phyloP scores from a whole-genome alignment of 768 basidiomycete species.

The Naematelia aurantialba region DNA sequence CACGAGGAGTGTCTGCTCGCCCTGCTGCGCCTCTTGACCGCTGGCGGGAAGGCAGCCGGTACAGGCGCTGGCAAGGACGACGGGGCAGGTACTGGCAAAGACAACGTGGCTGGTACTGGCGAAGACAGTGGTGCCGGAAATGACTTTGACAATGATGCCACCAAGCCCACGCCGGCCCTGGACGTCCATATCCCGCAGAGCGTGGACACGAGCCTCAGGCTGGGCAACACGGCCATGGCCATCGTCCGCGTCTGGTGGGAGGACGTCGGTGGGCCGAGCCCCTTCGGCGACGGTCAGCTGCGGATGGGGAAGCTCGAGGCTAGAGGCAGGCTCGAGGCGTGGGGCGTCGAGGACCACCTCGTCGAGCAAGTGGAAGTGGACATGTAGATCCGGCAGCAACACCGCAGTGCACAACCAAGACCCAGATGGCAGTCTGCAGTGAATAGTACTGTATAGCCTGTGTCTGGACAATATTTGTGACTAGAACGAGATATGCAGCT shows the following conservation, averaged over 20 bases:
- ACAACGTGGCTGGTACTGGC: too few species aligned
- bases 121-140: neutral
- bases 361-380: conserved; percentile 1
- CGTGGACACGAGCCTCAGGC: conserved; percentile 3
- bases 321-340: conserved; percentile 27
- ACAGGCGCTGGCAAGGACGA: neutral
- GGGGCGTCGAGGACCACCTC: conserved; percentile 25
- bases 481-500: too few species aligned
- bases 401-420: too few species aligned
- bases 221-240: conserved; percentile 23
- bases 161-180: conserved; percentile 3
- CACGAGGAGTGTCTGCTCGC: conserved; percentile 25
- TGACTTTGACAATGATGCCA: neutral
- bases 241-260: conserved; percentile 31
- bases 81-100: neutral
- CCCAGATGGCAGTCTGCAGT: too few species aligned
- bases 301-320: conserved; percentile 7
- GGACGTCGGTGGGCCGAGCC: conserved; percentile 2
- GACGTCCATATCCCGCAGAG: conserved; percentile 19
- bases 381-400: too few species aligned
- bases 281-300: neutral
- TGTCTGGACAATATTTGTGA: too few species aligned
- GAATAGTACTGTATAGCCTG: too few species aligned
- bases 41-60: neutral
- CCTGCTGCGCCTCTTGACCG: conserved; percentile 15